Base-by-base conservation (phyloP, 75 land plant species). In the Gnetum montanum region DNA sequence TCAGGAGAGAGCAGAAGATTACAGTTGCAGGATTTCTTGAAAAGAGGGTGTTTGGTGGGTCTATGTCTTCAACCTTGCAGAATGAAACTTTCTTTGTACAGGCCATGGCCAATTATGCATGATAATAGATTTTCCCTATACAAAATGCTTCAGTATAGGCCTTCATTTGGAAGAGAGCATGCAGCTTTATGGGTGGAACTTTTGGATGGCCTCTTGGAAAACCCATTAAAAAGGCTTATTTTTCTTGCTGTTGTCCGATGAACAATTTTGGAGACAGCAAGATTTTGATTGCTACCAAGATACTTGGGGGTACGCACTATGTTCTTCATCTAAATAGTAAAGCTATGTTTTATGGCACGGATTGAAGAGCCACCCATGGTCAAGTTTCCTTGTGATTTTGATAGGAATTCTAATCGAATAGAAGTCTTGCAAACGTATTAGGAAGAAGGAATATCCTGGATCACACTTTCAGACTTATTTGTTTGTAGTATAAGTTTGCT, bases 321-420 rank as follows among this genome's bases (percentile, higher is more conserved):
- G 95, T 89, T 37, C 66, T 84, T 15, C 95, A 89, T 59, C 89
- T 89, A 11, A 89, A 89, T 68, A 89, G 89, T 0, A 84, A 85
- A 2, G 78, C 86, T 11, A 89, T 89, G 95, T 89, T 89, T 53
- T 67, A 67, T 23, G 89, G 70, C 6, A 78, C 76, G 43, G 26
- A 48, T 81, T 1, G 63, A 83, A 58, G 80, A 75, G 60, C 75
- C 85, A 6, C 70, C 77, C 23, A 8, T 27, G 12, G 85, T 83
- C 30, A 57, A 43, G 13, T 84, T 84, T 43, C 94, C 88, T 35
- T 84, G 77, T 78, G 64, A 62, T 5, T 59, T 46, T 18, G 72
- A 76, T 58, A 63, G 49, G 30, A 70, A 80, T 66, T 64, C 70
- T 3, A 31, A 11, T 59, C 62, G 57, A 28, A 71, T 83, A 23